A percentile compares a stretch with the other conserved stretches of the same genome.
These are phyloP conservation scores for Calocybe gangraenosa DNA, from an alignment of 768 basidiomycete species.

Conservation along the genomic window DNA sequence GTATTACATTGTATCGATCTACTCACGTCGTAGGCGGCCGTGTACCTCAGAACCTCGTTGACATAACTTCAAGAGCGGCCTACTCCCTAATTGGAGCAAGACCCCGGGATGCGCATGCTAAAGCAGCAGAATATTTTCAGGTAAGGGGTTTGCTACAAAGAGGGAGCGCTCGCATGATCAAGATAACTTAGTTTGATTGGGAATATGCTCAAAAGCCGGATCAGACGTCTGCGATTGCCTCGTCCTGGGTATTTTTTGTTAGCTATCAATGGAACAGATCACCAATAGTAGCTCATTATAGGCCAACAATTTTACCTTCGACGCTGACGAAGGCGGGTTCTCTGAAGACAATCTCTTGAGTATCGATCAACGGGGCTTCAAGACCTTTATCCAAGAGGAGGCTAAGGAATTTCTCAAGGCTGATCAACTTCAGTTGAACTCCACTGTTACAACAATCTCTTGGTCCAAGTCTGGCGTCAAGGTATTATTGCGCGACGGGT, in stretches of 20 bases:
- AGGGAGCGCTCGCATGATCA: no score
- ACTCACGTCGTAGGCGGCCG: conserved; percentile 33
- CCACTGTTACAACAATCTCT: conserved; percentile 44
- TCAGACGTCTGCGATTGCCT: conserved; percentile 60
- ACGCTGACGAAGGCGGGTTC: conserved; percentile 51
- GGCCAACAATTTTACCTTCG: conserved; percentile 63
- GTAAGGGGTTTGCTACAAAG: conserved; percentile 24
- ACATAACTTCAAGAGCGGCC: conserved; percentile 48
- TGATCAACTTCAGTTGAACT: conserved; percentile 43
- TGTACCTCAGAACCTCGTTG: conserved; percentile 43
- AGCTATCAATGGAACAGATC: not conserved
- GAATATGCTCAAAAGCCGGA: conserved; percentile 61
- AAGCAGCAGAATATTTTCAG: conserved; percentile 55
- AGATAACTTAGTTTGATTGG: conserved; percentile 31
- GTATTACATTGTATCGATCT: not conserved
- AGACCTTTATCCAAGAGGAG: conserved; percentile 50
- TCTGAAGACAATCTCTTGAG: conserved; percentile 49
- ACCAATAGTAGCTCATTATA: conserved; percentile 17
- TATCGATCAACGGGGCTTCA: conserved; percentile 63
- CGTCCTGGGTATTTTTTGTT: conserved; percentile 46
- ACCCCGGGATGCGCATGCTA: conserved; percentile 39
- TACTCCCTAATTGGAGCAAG: conserved; percentile 48
- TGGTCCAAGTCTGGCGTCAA: conserved; percentile 42
- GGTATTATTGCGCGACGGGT: conserved; percentile 42
- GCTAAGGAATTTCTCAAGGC: conserved; percentile 50